Percentiles rank a stretch among this genome's conserved stretches.
These are phyloP conservation scores for Eucalyptus regnans DNA, from an alignment of 345 rosid genomes.

Conservation along the genomic window DNA sequence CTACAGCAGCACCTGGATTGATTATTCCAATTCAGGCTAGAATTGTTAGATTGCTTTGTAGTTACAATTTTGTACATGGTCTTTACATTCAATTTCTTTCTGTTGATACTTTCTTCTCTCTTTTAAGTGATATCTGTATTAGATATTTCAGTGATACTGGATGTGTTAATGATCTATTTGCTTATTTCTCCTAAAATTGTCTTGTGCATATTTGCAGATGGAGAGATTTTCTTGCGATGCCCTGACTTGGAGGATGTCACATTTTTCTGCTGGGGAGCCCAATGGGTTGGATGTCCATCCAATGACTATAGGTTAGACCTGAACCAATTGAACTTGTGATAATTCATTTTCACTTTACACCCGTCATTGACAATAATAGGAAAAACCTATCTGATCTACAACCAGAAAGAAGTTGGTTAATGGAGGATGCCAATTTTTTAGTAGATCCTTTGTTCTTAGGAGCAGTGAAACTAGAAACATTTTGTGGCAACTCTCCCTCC, in stretches of 20 bases:
- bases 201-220: not conserved
- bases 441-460: not conserved
- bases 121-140: not conserved
- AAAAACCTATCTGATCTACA: not conserved
- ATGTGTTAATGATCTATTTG: not conserved
- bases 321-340: not conserved
- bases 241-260: not conserved
- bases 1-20: not conserved
- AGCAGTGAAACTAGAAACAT: not conserved
- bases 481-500: not conserved
- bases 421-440: not conserved
- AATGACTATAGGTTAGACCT: not conserved
- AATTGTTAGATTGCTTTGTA: not conserved
- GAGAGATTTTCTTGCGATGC: not conserved
- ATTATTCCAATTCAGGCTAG: not conserved
- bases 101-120: not conserved
- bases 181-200: not conserved
- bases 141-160: not conserved
- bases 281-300: not conserved
- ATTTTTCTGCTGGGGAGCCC: not conserved
- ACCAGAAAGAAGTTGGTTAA: not conserved
- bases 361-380: not conserved
- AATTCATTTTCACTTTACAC: not conserved
- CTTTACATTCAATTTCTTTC: not conserved
- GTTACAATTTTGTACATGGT: not conserved